phyloP scores from a whole-genome alignment of 2,329 filamentous ascomycete genomes.

The Phaeosphaeria sp. region DNA sequence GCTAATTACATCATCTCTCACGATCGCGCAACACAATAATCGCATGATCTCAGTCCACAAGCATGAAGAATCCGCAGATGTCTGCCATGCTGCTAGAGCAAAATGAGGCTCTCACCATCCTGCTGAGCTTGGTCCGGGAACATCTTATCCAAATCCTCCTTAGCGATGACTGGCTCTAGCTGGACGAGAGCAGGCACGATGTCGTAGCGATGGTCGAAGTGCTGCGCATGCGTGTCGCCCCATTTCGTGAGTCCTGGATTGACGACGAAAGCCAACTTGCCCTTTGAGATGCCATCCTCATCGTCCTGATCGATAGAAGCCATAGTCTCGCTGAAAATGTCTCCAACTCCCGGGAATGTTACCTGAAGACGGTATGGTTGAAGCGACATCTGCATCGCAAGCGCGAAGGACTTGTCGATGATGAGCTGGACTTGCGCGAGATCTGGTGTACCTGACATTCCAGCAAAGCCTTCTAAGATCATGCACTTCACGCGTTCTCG shows the following conservation, averaged over 20 bases:
- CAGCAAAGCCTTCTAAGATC: background rate
- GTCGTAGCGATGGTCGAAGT: slow-evolving; percentile 24
- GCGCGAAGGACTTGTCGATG: slow-evolving; percentile 17
- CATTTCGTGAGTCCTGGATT: slow-evolving; percentile 33
- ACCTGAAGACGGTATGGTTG: slow-evolving; percentile 26
- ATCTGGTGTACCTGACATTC: background rate
- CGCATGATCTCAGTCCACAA: too few species aligned
- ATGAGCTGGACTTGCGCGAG: slow-evolving; percentile 6
- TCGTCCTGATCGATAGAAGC: slow-evolving; percentile 4
- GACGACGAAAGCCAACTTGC: slow-evolving; percentile 20
- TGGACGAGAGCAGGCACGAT: slow-evolving; percentile 16
- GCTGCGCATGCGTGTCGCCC: slow-evolving; percentile 29
- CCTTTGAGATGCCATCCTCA: slow-evolving; percentile 13
- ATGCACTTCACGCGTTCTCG: background rate
- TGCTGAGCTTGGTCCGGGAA: too few species aligned
- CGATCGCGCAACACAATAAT: too few species aligned
- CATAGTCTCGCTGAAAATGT: slow-evolving; percentile 1
- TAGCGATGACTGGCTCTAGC: background rate
- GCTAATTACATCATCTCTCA: too few species aligned
- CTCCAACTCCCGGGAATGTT: slow-evolving; percentile 17
- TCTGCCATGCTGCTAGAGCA: too few species aligned
- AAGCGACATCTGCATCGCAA: slow-evolving; percentile 21
- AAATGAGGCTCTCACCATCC: too few species aligned
- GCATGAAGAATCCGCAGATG: too few species aligned
- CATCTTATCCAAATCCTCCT: background rate